Evolutionary conservation across 2,329 filamentous ascomycete genomes (phyloP).

Genomic region (Zymoseptoria tritici): DNA sequence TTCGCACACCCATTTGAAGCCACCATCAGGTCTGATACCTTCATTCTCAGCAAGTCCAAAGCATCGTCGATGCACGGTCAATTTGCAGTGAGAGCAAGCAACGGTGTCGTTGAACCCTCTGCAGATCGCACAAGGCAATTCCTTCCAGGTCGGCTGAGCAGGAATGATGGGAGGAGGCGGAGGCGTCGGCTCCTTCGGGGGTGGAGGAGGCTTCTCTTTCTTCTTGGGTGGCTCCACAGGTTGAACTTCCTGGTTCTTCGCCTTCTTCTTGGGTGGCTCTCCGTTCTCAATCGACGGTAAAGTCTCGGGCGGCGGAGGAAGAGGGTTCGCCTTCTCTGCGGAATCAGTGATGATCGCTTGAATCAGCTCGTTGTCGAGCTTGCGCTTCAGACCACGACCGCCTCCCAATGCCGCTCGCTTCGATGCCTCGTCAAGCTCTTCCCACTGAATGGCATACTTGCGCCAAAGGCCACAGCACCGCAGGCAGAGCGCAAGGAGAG

Average conservation of each 20-base stretch:
- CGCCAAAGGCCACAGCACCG: slow-evolving; percentile 91
- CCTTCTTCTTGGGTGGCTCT: slow-evolving; percentile 55
- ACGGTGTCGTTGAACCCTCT: slow-evolving; percentile 62
- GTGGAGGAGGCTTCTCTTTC: slow-evolving; percentile 44
- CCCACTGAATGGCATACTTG: slow-evolving; percentile 91
- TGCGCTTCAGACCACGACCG: slow-evolving; percentile 76
- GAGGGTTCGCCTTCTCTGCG: slow-evolving; percentile 33
- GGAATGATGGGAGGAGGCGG: slow-evolving; percentile 59
- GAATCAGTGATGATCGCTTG: slow-evolving; percentile 63
- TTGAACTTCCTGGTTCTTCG: slow-evolving; percentile 36
- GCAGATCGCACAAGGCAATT: slow-evolving; percentile 81
- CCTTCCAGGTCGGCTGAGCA: slow-evolving; percentile 69
- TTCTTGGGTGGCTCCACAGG: slow-evolving; percentile 50
- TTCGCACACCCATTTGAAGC: slow-evolving; percentile 84
- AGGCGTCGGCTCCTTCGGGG: slow-evolving; percentile 47
- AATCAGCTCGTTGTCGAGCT: slow-evolving; percentile 86
- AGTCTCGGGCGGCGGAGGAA: slow-evolving; percentile 17
- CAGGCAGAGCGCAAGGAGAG: slow-evolving; percentile 76
- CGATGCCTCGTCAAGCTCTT: slow-evolving; percentile 81
- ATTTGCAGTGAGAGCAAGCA: slow-evolving; percentile 78
- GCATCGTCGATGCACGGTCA: slow-evolving; percentile 86
- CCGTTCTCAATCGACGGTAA: slow-evolving; percentile 21
- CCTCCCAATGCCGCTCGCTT: slow-evolving; percentile 82
- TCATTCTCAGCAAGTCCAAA: slow-evolving; percentile 70
- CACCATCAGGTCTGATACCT: slow-evolving; percentile 44